Conservation (phyloP, 495 filamentous ascomycete genomes). For the Usnea hakonensis region DNA sequence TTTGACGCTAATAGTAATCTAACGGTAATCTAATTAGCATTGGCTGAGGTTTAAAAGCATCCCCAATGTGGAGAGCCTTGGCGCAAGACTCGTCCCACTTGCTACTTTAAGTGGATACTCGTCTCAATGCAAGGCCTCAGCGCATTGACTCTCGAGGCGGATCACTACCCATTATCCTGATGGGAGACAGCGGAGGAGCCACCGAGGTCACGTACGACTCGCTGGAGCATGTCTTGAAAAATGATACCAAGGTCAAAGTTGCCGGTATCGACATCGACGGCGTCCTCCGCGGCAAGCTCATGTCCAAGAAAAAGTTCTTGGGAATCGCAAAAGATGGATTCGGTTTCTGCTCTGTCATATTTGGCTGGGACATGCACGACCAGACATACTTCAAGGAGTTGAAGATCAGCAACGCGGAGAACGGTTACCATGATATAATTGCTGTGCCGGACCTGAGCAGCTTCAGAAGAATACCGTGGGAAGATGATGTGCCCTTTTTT, state of each 20-base stretch:
- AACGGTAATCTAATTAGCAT: too few species aligned
- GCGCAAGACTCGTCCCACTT: background rate
- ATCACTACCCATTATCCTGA: background rate
- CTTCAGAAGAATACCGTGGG: constrained; percentile 92
- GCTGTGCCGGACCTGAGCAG: constrained; percentile 73
- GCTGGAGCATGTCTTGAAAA: constrained; percentile 54
- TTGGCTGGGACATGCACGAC: constrained; percentile 99
- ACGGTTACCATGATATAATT: constrained; percentile 85
- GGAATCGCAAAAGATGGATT: constrained; percentile 77
- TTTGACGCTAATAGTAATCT: too few species aligned
- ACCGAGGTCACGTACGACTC: constrained; percentile 45
- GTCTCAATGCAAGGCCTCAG: background rate
- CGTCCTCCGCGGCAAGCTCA: constrained; percentile 81
- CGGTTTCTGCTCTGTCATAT: constrained; percentile 93
- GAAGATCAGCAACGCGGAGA: constrained; percentile 82
- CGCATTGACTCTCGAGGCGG: background rate
- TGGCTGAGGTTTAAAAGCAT: too few species aligned
- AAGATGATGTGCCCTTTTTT: constrained; percentile 87
- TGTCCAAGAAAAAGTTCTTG: constrained; percentile 94
- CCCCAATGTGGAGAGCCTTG: background rate
- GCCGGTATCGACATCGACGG: constrained; percentile 91
- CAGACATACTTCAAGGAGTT: constrained; percentile 78
- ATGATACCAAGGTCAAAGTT: constrained; percentile 84
- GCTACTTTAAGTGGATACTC: too few species aligned
- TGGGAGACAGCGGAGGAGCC: background rate